These are phyloP conservation scores for Phytophthora sp. DNA, from an alignment of 352 stramenopile genomes.

Conservation along the genomic window DNA sequence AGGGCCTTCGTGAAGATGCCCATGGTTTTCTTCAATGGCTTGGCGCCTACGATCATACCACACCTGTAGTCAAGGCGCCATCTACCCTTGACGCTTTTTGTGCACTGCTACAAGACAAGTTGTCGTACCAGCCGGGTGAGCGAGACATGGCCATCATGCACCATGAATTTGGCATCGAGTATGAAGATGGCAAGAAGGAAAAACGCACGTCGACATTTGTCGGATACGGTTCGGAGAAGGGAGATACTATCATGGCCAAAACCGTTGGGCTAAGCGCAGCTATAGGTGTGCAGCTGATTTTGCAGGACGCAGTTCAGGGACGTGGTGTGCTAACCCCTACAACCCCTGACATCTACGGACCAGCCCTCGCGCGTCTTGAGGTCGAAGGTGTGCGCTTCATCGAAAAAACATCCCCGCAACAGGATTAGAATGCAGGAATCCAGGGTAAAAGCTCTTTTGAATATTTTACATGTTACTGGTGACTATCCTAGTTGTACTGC, in stretches of 20 bases:
- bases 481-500: neutral
- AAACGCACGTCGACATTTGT: conserved; percentile 91
- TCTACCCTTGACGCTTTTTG: conserved; percentile 89
- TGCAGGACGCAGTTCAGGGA: conserved; percentile 86
- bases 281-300: conserved; percentile 93
- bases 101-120: conserved; percentile 86
- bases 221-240: conserved; percentile 89
- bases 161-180: conserved; percentile 89
- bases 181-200: conserved; percentile 83
- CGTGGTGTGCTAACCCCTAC: conserved; percentile 91
- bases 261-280: conserved; percentile 95
- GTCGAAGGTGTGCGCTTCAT: conserved; percentile 88
- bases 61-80: conserved; percentile 54
- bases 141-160: conserved; percentile 97
- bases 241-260: conserved; percentile 96
- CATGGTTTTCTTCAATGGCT: conserved; percentile 81
- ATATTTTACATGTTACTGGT: conserved; percentile 10
- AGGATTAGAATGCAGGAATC: conserved; percentile 19
- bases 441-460: neutral
- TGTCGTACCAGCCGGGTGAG: conserved; percentile 90
- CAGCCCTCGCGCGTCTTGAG: conserved; percentile 83
- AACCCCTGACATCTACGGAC: conserved; percentile 90
- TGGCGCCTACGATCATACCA: conserved; percentile 63
- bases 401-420: conserved; percentile 73
- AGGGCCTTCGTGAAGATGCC: conserved; percentile 52